Evolutionary conservation across 768 basidiomycete species (phyloP), one percentile per base, ranked within the genome.

Genomic region (Lactarius quietus): DNA sequence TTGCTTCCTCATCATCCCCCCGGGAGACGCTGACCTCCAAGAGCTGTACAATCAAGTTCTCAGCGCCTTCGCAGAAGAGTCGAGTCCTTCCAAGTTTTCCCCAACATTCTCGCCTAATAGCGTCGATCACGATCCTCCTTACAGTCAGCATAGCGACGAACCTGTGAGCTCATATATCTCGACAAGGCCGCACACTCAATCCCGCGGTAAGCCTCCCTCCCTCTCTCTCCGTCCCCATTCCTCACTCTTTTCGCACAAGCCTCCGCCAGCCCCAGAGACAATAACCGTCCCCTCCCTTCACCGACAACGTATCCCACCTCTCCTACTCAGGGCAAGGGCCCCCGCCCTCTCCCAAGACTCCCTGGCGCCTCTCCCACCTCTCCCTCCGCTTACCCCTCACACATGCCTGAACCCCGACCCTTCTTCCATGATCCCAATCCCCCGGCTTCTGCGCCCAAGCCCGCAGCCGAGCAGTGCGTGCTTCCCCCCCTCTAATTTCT

Each of bases 11-110:
- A 6, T 35, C 64, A 5, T 59, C 62, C 41, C 57, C 29, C 84
- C 86, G 4, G 83, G 83, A 43, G 89, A 90, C 67, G 85, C 86
- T 70, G 89, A 90, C 72, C 81, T 91, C 6, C 86, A 89, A 69
- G 80, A 82, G 63, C 82, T 92, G 52, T 92, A 90, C 74, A 83
- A 90, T 68, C 86, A 89, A 73, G 89, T 91, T 26, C 86, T 87
- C 79, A 84, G 83, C 53, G 84, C 83, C 33, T 91, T 89, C 70
- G 75, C 80, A 35, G 85, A 88, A 58, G 81, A 82, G 70, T 75
- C 81, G 0, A 74, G 76, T 33, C 67, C 74, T 31, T 43, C 65
- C 69, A 74, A 12, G 68, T 68, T 54, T 62, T 71, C 48, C 51
- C 57, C 69, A 18, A 31, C 60, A 12, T 48, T 28, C 38, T 68